Evolutionary conservation across 306 rosid species (phyloP).

Genomic region (Prunus persica): DNA sequence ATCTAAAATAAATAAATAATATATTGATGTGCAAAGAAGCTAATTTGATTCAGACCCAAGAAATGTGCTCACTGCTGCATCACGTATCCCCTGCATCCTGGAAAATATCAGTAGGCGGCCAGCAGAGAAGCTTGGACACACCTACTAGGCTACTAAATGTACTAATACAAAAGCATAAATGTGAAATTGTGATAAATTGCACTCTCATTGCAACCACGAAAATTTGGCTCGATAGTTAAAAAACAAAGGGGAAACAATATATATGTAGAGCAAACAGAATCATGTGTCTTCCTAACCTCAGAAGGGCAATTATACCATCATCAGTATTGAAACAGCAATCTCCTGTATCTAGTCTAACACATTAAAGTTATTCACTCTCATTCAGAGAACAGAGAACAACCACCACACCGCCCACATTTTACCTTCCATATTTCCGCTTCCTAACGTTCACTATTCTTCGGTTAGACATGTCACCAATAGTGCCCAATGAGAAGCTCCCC

Average conservation of each 20-base stretch:
- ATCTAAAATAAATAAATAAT: no score
- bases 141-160: constrained; percentile 26
- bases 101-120: no score
- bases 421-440: constrained; percentile 34
- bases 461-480: constrained; percentile 22
- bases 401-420: constrained; percentile 8
- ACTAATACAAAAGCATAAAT: constrained; percentile 36
- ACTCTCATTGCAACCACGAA: constrained; percentile 30
- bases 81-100: no score
- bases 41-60: no score
- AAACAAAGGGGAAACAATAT: not conserved
- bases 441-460: constrained; percentile 46
- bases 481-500: constrained; percentile 77
- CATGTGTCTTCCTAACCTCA: constrained; percentile 17
- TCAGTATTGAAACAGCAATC: constrained; percentile 23
- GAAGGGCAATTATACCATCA: constrained; percentile 28
- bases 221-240: constrained; percentile 3
- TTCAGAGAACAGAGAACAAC: not conserved
- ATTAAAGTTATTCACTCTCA: not conserved
- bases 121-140: constrained; percentile 10
- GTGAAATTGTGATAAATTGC: constrained; percentile 55
- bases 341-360: constrained; percentile 13
- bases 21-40: no score
- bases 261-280: constrained; percentile 3
- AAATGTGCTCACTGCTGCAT: no score